Evolutionary conservation across 2,329 filamentous ascomycete species (phyloP).

Genomic region (Ceratocystis diversiconidia): DNA sequence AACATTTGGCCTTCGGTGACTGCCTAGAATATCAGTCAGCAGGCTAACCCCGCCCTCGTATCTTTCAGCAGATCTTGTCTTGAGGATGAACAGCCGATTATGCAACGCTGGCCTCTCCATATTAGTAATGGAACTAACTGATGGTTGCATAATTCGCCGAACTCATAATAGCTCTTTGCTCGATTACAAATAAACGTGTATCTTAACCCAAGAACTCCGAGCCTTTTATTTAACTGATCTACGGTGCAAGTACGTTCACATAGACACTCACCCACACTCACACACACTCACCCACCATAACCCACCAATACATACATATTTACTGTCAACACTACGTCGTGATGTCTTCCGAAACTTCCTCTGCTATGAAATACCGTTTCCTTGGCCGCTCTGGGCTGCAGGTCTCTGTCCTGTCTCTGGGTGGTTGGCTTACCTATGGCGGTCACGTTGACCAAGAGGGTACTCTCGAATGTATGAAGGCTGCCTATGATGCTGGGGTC

Average conservation of each 20-base stretch:
- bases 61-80: not conserved
- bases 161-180: not conserved
- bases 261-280: not conserved
- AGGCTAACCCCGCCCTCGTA: not conserved
- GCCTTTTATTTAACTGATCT: too few species aligned
- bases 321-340: not conserved
- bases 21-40: not conserved
- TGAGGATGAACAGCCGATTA: not conserved
- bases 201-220: too few species aligned
- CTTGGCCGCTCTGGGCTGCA: constrained; percentile 58
- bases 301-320: too few species aligned
- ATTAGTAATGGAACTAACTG: not conserved
- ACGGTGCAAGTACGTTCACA: not conserved
- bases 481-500: constrained; percentile 44
- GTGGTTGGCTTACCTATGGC: constrained; percentile 61
- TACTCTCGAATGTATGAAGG: constrained; percentile 43
- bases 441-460: constrained; percentile 48
- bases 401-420: constrained; percentile 59
- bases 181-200: not conserved
- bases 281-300: not conserved
- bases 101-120: not conserved
- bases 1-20: not conserved
- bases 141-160: not conserved
- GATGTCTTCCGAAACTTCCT: constrained; percentile 20
- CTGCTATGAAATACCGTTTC: constrained; percentile 55